phyloP scores from a whole-genome alignment of 805 yeast species.

The Kodamaea lidongshanica region DNA sequence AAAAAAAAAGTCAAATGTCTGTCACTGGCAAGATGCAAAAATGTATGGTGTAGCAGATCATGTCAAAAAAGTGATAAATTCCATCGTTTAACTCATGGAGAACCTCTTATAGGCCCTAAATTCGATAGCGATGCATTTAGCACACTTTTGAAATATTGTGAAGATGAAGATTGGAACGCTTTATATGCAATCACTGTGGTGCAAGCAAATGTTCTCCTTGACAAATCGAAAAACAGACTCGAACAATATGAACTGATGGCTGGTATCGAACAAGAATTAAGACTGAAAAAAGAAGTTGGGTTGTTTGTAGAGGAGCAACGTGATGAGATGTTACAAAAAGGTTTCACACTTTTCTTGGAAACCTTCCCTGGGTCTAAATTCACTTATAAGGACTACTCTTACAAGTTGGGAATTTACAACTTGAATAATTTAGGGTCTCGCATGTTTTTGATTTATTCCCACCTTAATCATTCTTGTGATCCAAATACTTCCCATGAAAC shows the following conservation, averaged over 20 bases:
- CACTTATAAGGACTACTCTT: slow-evolving; percentile 50
- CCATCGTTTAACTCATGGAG: slow-evolving; percentile 34
- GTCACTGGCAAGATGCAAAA: slow-evolving; percentile 36
- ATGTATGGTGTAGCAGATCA: slow-evolving; percentile 61
- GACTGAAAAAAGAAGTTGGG: slow-evolving; percentile 56
- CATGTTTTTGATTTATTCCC: slow-evolving; percentile 57
- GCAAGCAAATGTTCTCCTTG: slow-evolving; percentile 40
- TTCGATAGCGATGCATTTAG: slow-evolving; percentile 43
- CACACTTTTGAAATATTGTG: slow-evolving; percentile 54
- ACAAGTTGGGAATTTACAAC: slow-evolving; percentile 65
- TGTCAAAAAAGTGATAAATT: slow-evolving; percentile 52
- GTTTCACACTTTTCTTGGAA: slow-evolving; percentile 42
- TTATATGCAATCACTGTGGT: slow-evolving; percentile 59
- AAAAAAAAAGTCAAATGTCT: slow-evolving; percentile 25
- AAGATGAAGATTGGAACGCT: slow-evolving; percentile 61
- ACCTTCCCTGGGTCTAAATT: slow-evolving; percentile 39
- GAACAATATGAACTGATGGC: slow-evolving; percentile 61
- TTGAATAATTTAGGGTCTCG: slow-evolving; percentile 66
- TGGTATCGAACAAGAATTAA: slow-evolving; percentile 56
- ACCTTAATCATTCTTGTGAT: slow-evolving; percentile 70
- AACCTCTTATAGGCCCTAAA: slow-evolving; percentile 20
- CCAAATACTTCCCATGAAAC: slow-evolving; percentile 59
- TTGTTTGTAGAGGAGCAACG: slow-evolving; percentile 50
- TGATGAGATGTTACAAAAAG: slow-evolving; percentile 54
- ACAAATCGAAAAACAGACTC: slow-evolving; percentile 34